Evolutionary conservation across 73 alveolate genomes (phyloP), one percentile per base, ranked within the genome.

Genomic region (Uronychia binucleata): DNA sequence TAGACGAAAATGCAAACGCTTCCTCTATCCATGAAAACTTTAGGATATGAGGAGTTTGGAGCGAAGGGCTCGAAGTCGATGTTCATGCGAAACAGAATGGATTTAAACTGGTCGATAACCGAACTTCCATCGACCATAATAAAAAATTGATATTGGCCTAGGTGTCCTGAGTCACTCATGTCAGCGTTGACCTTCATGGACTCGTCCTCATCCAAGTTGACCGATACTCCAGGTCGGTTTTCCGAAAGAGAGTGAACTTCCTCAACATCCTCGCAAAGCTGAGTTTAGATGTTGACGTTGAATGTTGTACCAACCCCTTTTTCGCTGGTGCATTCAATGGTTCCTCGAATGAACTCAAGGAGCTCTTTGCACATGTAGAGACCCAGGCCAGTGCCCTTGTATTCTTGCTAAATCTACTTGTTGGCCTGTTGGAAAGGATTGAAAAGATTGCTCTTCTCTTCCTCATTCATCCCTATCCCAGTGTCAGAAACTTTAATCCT

Each of bases 391-490:
- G 78, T 67, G 5, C 78, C 78, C 14, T 28, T 28, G 32, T 26
- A 67, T 26, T 67, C 5, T 67, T 67, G 29, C 26, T 5, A 26
- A 26, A 67, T 28, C 14, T 67, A 1, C 14, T 13, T 26, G 30
- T 67, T 67, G 32, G 78, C 78, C 30, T 67, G 78, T 1, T 1
- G 14, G 78, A 26, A 67, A 67, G 78, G 78, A 1, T 67, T 26
- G 30, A 67, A 67, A 26, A 67, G 78, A 13, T 67, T 67, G 32
- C 26, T 30, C 26, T 67, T 26, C 29, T 67, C 78, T 26, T 67
- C 30, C 26, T 67, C 30, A 26, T 5, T 67, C 32, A 67, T 67
- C 1, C 78, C 78, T 26, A 67, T 67, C 26, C 78, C 78, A 13
- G 78, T 13, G 32, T 67, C 78, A 1, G 8, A 13, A 14, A 67